phyloP scores from a whole-genome alignment of 176 grass and related monocot genomes.

The Aegilops umbellulata region DNA sequence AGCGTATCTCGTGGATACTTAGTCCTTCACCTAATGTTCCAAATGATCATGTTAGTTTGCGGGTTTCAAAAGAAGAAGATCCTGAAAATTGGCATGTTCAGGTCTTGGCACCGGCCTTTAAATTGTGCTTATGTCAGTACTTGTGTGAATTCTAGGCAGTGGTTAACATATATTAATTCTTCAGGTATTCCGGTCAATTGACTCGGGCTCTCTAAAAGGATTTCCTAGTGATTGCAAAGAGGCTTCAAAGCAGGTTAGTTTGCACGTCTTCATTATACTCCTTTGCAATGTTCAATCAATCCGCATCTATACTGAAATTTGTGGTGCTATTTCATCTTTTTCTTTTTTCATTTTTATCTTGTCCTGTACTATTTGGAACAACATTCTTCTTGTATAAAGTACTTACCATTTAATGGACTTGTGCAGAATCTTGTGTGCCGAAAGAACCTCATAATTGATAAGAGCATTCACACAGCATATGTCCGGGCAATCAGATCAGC shows the following conservation, averaged over 20 bases:
- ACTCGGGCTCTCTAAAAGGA: constrained; percentile 93
- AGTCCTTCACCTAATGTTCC: constrained; percentile 62
- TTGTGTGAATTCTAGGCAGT: background rate
- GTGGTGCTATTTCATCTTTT: background rate
- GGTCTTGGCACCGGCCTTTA: constrained; percentile 37
- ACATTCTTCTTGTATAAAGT: background rate
- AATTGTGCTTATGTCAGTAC: constrained; percentile 12
- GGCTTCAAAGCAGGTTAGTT: constrained; percentile 66
- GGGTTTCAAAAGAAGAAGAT: constrained; percentile 66
- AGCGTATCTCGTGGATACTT: constrained; percentile 96
- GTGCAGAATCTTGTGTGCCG: constrained; percentile 86
- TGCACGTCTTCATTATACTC: background rate
- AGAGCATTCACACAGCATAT: constrained; percentile 98
- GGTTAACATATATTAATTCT: constrained; percentile 27
- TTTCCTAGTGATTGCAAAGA: constrained; percentile 69
- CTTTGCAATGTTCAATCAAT: background rate
- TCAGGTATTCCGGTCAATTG: constrained; percentile 92
- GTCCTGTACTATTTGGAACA: constrained; percentile 13
- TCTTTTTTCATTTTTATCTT: background rate
- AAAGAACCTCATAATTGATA: constrained; percentile 88
- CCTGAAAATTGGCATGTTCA: constrained; percentile 95
- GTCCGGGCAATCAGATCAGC: constrained; percentile 95
- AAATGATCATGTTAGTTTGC: constrained; percentile 62
- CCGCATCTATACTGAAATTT: background rate
- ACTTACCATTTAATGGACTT: constrained; percentile 9